Conservation (phyloP, 352 stramenopile genomes). For the Phytophthora hibernalis region DNA sequence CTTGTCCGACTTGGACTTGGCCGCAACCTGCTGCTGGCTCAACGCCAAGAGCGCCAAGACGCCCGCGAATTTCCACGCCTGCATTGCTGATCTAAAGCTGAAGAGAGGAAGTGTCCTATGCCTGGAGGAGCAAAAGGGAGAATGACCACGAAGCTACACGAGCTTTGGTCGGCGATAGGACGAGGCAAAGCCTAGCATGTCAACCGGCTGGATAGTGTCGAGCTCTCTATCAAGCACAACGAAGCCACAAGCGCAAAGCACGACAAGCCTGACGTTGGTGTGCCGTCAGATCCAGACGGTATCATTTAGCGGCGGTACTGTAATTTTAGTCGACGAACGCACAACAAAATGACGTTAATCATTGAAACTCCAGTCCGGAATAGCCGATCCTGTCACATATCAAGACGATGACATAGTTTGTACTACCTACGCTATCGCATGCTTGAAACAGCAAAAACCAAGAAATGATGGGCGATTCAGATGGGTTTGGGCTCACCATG, state of each 20-base stretch:
- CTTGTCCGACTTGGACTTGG: constrained; percentile 30
- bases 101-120: constrained; percentile 22
- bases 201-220: constrained; percentile 28
- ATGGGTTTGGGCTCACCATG: constrained; percentile 23
- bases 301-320: constrained; percentile 14
- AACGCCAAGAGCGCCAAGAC: constrained; percentile 46
- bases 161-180: constrained; percentile 27
- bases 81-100: constrained; percentile 38
- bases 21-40: constrained; percentile 41
- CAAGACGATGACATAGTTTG: constrained; percentile 11
- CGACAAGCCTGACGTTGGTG: constrained; percentile 36
- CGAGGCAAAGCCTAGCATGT: constrained; percentile 27
- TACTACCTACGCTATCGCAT: constrained; percentile 15
- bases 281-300: constrained; percentile 1
- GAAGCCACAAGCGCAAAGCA: constrained; percentile 38
- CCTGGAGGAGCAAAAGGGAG: constrained; percentile 33
- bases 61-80: constrained; percentile 46
- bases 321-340: constrained; percentile 2
- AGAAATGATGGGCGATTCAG: constrained; percentile 18
- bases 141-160: constrained; percentile 22
- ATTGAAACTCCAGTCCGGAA: constrained; percentile 8
- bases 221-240: constrained; percentile 31
- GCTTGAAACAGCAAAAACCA: constrained; percentile 16
- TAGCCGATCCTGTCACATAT: neutral
- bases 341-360: constrained; percentile 18